Base-by-base conservation (phyloP, 305 asterid genomes). In the Fraxinus ornus region DNA sequence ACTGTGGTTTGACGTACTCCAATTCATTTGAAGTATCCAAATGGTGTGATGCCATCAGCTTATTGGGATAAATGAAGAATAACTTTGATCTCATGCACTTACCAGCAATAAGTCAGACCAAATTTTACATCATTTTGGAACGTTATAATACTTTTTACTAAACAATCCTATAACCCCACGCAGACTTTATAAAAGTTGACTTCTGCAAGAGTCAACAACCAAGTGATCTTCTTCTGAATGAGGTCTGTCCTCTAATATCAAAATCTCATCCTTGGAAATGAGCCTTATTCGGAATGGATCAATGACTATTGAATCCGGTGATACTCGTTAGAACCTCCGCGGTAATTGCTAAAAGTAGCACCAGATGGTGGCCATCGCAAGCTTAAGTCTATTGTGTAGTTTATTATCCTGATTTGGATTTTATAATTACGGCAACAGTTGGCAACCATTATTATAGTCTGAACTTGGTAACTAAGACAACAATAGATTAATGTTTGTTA, bases 401-500 rank as follows among this genome's bases (percentile, higher is more conserved):
- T 15, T 36, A 52, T 19, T 80, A 47, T 33, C 78, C 39, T 71
- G 37, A 75, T 44, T 49, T 66, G 82, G 26, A 47, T 13, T 47
- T 47, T 47, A 47, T 47, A 47, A 13, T 3, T 9, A 41, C 49
- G 2, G 26, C 57, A 13, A 32, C 41, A 60, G 71, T 77, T 79
- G 71, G 83, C 26, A 76, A 76, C 13, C 33, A 24, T 78, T 33
- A 47, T 44, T 36, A 28, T 68, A 62, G 7, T 49, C 44, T 35
- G 15, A 77, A 77, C 55, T 49, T 17, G 70, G 7, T 28, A 76
- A 77, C 24, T 26, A 77, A 7, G 70, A 49, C 13, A 12, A 77
- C 17, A 19, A 44, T 77, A 60, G 70, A 44, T 77, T 28, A 36
- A 75, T 33, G 30, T 78, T 39, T 2, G 60, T 78, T 79, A 82